Percentiles rank a stretch among this genome's conserved stretches.
phyloP scores from a whole-genome alignment of 78 protist species.

The Speleostelium caveatum region DNA sequence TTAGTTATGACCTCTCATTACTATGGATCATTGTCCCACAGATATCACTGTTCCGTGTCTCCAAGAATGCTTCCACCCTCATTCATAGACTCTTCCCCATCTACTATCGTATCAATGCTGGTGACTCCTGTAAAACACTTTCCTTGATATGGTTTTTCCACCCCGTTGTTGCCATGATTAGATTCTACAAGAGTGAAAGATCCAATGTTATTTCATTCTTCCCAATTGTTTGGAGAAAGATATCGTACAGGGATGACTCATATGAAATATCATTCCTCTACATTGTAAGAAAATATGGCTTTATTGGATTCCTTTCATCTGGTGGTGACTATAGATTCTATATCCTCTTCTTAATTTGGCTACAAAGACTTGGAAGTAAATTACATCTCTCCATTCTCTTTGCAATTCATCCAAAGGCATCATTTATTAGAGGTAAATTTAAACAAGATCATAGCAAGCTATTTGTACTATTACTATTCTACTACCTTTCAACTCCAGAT shows the following conservation, averaged over 20 bases:
- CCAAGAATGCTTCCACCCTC: background rate
- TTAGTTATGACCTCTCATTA: background rate
- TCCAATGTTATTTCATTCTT: background rate
- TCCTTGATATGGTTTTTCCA: slow-evolving; percentile 46
- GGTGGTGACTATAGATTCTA: slow-evolving; percentile 6
- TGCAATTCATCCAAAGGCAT: slow-evolving; percentile 27
- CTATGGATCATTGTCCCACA: slow-evolving; percentile 27
- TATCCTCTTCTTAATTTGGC: slow-evolving; percentile 4
- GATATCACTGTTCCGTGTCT: background rate
- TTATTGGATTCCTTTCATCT: slow-evolving; percentile 7
- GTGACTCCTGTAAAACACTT: background rate
- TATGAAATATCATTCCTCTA: slow-evolving; percentile 37
- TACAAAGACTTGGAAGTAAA: background rate
- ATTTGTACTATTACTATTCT: slow-evolving; percentile 14
- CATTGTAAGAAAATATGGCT: slow-evolving; percentile 25
- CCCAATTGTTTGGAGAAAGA: slow-evolving; percentile 65
- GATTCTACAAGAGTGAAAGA: background rate
- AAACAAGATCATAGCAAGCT: slow-evolving; percentile 8
- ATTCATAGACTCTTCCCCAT: slow-evolving; percentile 45
- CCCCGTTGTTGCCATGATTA: slow-evolving; percentile 29
- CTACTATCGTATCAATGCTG: slow-evolving; percentile 1
- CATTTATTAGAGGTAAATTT: background rate
- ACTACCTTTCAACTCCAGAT: background rate
- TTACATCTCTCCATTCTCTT: background rate
- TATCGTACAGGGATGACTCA: background rate